phyloP scores from a whole-genome alignment of 2,329 filamentous ascomycete species.

The Alternaria novae-zelandiae region DNA sequence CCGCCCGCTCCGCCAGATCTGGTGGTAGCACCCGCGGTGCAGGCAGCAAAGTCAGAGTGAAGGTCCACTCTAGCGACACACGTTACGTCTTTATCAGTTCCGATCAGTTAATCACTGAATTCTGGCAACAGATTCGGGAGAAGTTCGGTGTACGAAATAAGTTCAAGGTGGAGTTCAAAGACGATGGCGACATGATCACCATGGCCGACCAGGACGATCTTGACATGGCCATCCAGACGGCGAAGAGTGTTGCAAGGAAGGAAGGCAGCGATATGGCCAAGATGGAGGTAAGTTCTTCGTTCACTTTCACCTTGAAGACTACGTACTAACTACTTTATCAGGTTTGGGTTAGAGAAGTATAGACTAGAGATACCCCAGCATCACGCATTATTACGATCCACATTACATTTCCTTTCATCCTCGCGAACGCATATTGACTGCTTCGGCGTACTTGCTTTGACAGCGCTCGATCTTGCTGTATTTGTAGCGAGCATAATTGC shows the following conservation, averaged over 20 bases:
- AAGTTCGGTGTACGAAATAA: slow-evolving; percentile 81
- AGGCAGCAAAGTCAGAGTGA: slow-evolving; percentile 80
- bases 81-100: slow-evolving; percentile 87
- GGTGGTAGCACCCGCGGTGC: slow-evolving; percentile 57
- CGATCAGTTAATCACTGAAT: slow-evolving; percentile 74
- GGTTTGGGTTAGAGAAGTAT: slow-evolving; percentile 56
- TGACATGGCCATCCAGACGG: slow-evolving; percentile 79
- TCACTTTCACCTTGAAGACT: not conserved
- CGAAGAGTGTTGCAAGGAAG: slow-evolving; percentile 71
- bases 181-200: slow-evolving; percentile 96
- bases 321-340: slow-evolving; percentile 50
- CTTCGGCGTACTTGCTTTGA: slow-evolving; percentile 17
- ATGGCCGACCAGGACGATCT: slow-evolving; percentile 96
- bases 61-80: slow-evolving; percentile 86
- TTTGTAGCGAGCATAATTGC: slow-evolving; percentile 42
- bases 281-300: slow-evolving; percentile 78
- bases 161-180: slow-evolving; percentile 88
- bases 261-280: slow-evolving; percentile 85
- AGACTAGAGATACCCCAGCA: slow-evolving; percentile 50
- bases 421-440: slow-evolving; percentile 13
- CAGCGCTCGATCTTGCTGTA: slow-evolving; percentile 26
- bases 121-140: slow-evolving; percentile 79
- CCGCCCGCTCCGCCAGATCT: slow-evolving; percentile 47
- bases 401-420: slow-evolving; percentile 18
- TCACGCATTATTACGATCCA: slow-evolving; percentile 31